Conservation (phyloP, 2,329 filamentous ascomycete genomes). For the Cladosporium sp. region DNA sequence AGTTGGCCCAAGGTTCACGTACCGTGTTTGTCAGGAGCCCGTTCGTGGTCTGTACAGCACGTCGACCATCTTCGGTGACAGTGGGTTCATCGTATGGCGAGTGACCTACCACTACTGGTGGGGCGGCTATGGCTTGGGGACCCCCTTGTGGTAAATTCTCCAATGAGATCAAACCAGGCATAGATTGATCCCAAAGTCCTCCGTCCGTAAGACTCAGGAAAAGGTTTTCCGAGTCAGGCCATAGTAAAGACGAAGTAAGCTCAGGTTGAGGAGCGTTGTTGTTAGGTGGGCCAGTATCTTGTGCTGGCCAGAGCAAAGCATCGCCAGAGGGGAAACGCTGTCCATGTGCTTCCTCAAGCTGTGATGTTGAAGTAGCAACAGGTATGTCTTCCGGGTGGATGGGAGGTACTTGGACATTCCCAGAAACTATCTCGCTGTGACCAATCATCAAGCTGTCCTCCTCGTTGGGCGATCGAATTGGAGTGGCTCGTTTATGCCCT, state of each 20-base stretch:
- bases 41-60: conserved; percentile 5
- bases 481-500: conserved; percentile 1
- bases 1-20: not conserved
- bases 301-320: not conserved
- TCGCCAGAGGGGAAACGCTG: not conserved
- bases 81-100: conserved; percentile 8
- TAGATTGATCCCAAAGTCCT: not conserved
- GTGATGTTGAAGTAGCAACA: not conserved
- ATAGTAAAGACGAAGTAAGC: not conserved
- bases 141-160: not conserved
- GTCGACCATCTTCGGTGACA: conserved; percentile 1
- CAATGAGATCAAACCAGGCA: not conserved
- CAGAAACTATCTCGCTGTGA: not conserved
- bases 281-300: not conserved
- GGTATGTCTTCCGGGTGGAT: not conserved
- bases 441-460: not conserved
- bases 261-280: not conserved
- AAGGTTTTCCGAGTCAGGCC: not conserved
- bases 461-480: not conserved
- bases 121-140: not conserved
- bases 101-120: not conserved
- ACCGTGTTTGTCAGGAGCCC: conserved; percentile 4
- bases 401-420: too few relatives aligned
- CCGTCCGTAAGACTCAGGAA: not conserved
- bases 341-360: not conserved